These are phyloP conservation scores for Cyclanthera cordifolia DNA, from an alignment of 306 rosid genomes.

Conservation along the genomic window DNA sequence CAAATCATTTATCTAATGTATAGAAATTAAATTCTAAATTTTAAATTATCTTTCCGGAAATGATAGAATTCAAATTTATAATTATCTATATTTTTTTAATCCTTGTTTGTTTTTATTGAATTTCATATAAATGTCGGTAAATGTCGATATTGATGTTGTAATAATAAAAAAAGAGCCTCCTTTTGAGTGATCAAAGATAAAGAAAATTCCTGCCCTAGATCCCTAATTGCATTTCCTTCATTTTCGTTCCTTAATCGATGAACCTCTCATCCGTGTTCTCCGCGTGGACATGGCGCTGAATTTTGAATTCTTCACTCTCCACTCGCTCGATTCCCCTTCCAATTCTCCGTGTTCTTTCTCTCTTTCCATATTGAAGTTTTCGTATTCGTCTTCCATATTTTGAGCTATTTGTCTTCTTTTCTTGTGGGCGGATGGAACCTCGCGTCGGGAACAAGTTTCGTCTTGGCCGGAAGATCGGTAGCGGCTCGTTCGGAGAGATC, in stretches of 20 bases:
- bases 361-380: constrained; percentile 10
- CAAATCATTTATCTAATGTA: no score
- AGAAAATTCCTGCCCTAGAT: constrained; percentile 20
- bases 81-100: no score
- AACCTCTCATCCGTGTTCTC: background rate
- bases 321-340: background rate
- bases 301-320: constrained; percentile 11
- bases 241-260: constrained; percentile 1
- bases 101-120: no score
- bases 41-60: no score
- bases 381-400: constrained; percentile 15
- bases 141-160: no score
- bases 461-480: constrained; percentile 84
- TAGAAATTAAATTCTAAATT: no score
- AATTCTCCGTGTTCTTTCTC: background rate
- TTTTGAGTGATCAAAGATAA: background rate
- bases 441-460: constrained; percentile 88
- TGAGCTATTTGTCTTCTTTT: constrained; percentile 26
- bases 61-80: no score
- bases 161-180: no score
- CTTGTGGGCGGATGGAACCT: constrained; percentile 67
- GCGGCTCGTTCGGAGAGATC: constrained; percentile 51
- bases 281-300: background rate
- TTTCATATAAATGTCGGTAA: no score
- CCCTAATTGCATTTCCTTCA: constrained; percentile 2